Evolutionary conservation across 352 stramenopile genomes (phyloP), one percentile per base, ranked within the genome.

Genomic region (Pythium phragmiticola): DNA sequence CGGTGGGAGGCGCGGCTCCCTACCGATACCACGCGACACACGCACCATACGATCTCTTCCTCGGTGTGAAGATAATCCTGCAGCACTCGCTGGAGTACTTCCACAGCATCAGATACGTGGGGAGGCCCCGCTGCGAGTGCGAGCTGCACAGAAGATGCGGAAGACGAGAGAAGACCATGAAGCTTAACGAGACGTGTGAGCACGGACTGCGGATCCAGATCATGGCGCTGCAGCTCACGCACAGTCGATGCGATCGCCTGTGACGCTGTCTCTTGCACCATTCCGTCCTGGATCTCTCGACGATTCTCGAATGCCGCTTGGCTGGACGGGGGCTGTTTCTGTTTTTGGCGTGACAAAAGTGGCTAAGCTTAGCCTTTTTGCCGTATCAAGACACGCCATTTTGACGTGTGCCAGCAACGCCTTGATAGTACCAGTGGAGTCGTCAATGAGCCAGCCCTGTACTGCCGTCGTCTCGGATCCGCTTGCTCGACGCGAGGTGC

Each of bases 1-100:
- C 73, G 78, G 4, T 55, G 50, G 2, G 66, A 80, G 7, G 34
- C 41, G 8, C 41, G 53, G 57, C 63, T 72, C 0, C 66, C 63
- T 11, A 66, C 28, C 0, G 48, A 26, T 2, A 82, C 33, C 0
- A 84, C n/a, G n/a, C 70, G 61, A 42, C 66, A 67, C 11, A 78
- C 36, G 3, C 46, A 64, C 67, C 69, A 78, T 54, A 76, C 68
- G 19, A 88, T 65, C 50, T 88, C 76, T 70, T 85, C 74, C 6
- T 62, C 55, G 6, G 9, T 16, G 16, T 80, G 56, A 13, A 19
- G 23, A 34, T 66, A 13, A 41, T 84, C 64, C 16, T 68, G 17
- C 19, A 46, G 51, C 12, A 84, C 30, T 3, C 73, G 43, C 33
- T 65, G 30, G 26, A 80, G 19, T 61, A 49, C 26, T 11, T 57